A percentile compares a stretch with the other conserved stretches of the same genome.
Evolutionary conservation across 2,329 filamentous ascomycete species (phyloP).

Genomic region (Diplocarpon mali): DNA sequence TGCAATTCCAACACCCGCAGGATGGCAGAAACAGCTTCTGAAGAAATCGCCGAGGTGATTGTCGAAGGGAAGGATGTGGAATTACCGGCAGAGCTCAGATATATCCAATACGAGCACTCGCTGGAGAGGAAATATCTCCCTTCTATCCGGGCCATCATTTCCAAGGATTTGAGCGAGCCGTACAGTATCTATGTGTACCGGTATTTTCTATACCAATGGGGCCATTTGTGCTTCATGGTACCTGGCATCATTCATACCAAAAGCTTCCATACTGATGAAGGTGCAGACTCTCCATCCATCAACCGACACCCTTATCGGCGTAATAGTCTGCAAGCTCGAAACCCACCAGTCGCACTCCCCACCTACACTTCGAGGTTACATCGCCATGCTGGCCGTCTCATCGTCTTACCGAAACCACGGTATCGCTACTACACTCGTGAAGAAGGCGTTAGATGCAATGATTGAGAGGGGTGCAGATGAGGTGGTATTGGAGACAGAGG

Average conservation of each 20-base stretch:
- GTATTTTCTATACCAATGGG: slow-evolving; percentile 97
- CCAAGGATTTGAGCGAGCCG: slow-evolving; percentile 90
- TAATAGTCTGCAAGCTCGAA: slow-evolving; percentile 92
- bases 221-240: slow-evolving; percentile 93
- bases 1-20: neutral
- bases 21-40: slow-evolving; percentile 7
- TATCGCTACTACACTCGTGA: slow-evolving; percentile 82
- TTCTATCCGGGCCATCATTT: slow-evolving; percentile 84
- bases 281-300: slow-evolving; percentile 46
- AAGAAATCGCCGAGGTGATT: neutral
- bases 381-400: slow-evolving; percentile 94
- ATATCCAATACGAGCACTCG: slow-evolving; percentile 50
- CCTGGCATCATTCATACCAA: neutral
- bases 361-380: slow-evolving; percentile 73
- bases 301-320: slow-evolving; percentile 63
- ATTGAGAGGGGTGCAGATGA: slow-evolving; percentile 74
- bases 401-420: slow-evolving; percentile 71
- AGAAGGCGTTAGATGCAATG: slow-evolving; percentile 87
- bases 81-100: slow-evolving; percentile 39
- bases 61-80: slow-evolving; percentile 5
- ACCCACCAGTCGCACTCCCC: slow-evolving; percentile 73
- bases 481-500: slow-evolving; percentile 91
- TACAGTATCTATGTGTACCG: slow-evolving; percentile 99
- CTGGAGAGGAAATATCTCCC: slow-evolving; percentile 60
- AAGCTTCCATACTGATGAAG: neutral